phyloP scores from a whole-genome alignment of 257 asterid species.

The Capsicum rhomboideum region DNA sequence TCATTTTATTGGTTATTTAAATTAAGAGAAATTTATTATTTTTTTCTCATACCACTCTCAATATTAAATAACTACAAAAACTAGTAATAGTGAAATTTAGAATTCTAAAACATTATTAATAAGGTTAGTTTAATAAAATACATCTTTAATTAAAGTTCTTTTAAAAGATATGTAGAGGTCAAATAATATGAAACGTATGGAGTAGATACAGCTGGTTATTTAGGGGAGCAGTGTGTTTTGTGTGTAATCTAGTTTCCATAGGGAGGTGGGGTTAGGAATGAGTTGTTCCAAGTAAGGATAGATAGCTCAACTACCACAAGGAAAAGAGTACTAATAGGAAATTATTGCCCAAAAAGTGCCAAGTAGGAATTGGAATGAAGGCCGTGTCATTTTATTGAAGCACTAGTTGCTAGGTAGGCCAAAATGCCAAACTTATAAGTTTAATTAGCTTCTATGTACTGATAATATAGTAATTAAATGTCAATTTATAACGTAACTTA shows the following conservation, averaged over 20 bases:
- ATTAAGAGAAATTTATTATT: no score
- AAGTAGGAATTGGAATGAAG: neutral
- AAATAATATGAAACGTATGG: no score
- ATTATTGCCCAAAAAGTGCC: neutral
- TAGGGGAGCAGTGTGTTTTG: neutral
- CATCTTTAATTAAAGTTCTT: no score
- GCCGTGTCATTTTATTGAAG: neutral
- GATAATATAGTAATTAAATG: neutral
- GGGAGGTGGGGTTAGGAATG: conserved; percentile 1
- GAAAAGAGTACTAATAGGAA: neutral
- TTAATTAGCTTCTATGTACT: no score
- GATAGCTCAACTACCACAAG: conserved; percentile 27
- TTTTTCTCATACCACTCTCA: no score
- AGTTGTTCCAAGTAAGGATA: neutral
- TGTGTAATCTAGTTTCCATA: neutral
- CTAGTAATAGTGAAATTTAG: no score
- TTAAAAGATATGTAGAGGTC: no score
- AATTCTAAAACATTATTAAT: no score
- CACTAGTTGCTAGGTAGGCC: neutral
- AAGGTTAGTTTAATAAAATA: no score
- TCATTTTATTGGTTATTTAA: no score
- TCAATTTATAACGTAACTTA: neutral
- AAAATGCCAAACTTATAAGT: neutral
- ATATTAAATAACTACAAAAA: no score
- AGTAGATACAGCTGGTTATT: neutral